These are phyloP conservation scores for Lichtheimia corymbifera DNA, from an alignment of 371 early-diverging fungal species.

Conservation along the genomic window DNA sequence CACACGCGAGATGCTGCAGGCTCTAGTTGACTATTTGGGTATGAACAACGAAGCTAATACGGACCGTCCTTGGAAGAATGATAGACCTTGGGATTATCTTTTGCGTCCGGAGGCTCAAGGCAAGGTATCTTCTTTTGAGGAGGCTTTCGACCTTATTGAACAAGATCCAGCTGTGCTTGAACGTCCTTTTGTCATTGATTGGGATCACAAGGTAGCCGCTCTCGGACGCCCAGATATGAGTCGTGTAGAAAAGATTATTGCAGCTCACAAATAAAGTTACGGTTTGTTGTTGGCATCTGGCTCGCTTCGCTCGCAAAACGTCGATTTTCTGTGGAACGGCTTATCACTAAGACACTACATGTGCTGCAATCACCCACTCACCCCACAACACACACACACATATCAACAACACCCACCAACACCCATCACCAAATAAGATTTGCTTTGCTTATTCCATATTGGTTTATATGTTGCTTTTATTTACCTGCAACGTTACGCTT, in stretches of 20 bases:
- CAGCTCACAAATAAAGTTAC: background rate
- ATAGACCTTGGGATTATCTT: constrained; percentile 27
- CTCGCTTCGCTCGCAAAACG: no score
- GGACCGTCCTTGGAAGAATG: constrained; percentile 19
- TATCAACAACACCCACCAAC: no score
- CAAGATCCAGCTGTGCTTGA: constrained; percentile 41
- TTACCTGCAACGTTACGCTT: no score
- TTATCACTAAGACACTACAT: no score
- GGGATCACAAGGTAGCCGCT: constrained; percentile 39
- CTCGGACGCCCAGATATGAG: constrained; percentile 48
- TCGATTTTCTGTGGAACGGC: no score
- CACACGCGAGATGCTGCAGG: constrained; percentile 23
- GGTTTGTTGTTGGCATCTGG: no score
- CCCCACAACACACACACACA: no score
- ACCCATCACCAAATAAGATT: no score
- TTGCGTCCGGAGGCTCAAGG: constrained; percentile 37
- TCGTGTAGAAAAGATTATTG: constrained; percentile 29
- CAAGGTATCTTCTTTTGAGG: constrained; percentile 25
- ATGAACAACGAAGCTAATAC: constrained; percentile 15
- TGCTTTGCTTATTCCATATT: no score
- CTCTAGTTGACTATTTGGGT: constrained; percentile 33
- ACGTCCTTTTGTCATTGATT: constrained; percentile 44
- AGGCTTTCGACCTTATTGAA: constrained; percentile 34
- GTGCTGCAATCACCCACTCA: no score
- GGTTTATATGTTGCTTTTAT: no score